phyloP scores from a whole-genome alignment of 164 flowering plant species.

The Aristolochia fimbriata region DNA sequence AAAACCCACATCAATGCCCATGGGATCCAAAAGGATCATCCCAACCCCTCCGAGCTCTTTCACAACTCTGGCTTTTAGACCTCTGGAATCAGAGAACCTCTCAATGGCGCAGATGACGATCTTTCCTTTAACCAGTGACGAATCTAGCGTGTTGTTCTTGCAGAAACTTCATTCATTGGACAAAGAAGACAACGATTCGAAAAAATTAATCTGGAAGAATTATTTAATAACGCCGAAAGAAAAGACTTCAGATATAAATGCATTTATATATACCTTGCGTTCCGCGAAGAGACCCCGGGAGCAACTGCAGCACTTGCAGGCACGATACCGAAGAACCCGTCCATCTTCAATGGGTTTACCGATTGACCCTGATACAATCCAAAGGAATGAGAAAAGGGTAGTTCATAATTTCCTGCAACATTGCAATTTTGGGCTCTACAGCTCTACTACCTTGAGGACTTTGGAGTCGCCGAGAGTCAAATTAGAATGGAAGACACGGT shows the following conservation, averaged over 20 bases:
- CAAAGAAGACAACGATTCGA: too few species aligned
- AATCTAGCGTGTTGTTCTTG: slow-evolving; percentile 8
- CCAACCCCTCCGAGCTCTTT: slow-evolving; percentile 10
- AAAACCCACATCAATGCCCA: slow-evolving; percentile 9
- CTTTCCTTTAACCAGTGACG: slow-evolving; percentile 14
- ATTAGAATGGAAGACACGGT: slow-evolving; percentile 10
- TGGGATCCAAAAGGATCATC: slow-evolving; percentile 11
- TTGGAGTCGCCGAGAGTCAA: slow-evolving; percentile 16
- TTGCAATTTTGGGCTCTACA: too few species aligned
- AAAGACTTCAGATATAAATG: too few species aligned
- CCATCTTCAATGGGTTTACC: slow-evolving; percentile 5
- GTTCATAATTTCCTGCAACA: too few species aligned
- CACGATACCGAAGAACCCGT: slow-evolving; percentile 4
- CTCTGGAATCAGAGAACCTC: not conserved
- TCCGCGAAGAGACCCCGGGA: slow-evolving; percentile 2
- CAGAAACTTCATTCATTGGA: slow-evolving; percentile 18
- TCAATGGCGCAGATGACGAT: slow-evolving; percentile 18
- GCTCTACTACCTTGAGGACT: slow-evolving; percentile 11
- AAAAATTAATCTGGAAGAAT: too few species aligned
- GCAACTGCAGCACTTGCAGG: slow-evolving; percentile 7
- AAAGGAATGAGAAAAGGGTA: too few species aligned
- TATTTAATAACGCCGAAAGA: too few species aligned
- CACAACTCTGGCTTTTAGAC: slow-evolving; percentile 3
- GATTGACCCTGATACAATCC: slow-evolving; percentile 4
- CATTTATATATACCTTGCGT: too few species aligned